Conservation (phyloP, 192 early-diverging fungal species). For the Coemansia sp. region DNA sequence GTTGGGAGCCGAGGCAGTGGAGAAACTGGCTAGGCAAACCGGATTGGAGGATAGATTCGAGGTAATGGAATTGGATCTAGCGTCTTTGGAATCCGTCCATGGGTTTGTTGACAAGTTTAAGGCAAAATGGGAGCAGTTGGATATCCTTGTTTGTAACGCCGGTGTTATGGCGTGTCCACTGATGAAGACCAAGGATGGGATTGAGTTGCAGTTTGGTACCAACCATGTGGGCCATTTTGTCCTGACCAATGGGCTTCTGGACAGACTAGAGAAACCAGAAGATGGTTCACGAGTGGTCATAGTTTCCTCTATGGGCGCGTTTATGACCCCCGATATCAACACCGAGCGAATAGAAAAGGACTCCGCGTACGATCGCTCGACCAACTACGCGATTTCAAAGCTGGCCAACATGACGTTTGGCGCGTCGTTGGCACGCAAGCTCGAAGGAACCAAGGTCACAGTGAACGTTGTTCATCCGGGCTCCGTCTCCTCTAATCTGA, state of each 20-base stretch:
- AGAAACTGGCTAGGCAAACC: conserved; percentile 34
- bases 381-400: conserved; percentile 42
- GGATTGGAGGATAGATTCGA: conserved; percentile 36
- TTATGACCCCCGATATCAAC: conserved; percentile 21
- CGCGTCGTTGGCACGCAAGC: conserved; percentile 18
- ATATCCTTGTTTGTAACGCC: conserved; percentile 53
- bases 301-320: conserved; percentile 38
- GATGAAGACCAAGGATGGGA: conserved; percentile 56
- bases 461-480: conserved; percentile 25
- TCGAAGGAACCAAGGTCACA: conserved; percentile 12
- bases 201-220: conserved; percentile 67
- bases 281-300: conserved; percentile 37
- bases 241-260: conserved; percentile 37
- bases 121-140: conserved; percentile 17
- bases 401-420: conserved; percentile 49
- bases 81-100: conserved; percentile 47
- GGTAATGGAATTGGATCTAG: conserved; percentile 54
- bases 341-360: conserved; percentile 23
- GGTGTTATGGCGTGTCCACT: conserved; percentile 65
- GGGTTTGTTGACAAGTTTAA: conserved; percentile 45
- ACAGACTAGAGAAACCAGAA: conserved; percentile 18
- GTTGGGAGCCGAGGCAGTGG: conserved; percentile 38
- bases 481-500: conserved; percentile 7
- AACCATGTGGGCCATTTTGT: conserved; percentile 65
- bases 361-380: conserved; percentile 9